Conservation (phyloP, 345 rosid genomes). For the Brassica juncea region DNA sequence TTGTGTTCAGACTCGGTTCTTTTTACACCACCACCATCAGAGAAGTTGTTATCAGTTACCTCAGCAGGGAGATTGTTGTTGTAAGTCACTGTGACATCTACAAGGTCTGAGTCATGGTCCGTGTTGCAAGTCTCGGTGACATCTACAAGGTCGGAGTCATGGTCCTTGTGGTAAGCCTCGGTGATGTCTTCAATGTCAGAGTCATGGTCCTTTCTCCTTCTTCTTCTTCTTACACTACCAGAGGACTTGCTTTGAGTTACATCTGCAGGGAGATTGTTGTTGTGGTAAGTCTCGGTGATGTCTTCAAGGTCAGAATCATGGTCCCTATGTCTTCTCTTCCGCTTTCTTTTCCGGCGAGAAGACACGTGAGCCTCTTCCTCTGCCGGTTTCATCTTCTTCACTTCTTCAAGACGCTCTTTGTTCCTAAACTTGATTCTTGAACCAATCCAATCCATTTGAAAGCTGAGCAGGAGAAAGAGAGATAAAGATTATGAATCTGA, state of each 20-base stretch:
- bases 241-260: background rate
- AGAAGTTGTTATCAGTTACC: background rate
- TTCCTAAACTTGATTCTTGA: background rate
- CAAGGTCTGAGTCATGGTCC: background rate
- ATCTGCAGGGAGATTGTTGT: background rate
- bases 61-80: background rate
- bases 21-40: background rate
- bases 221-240: background rate
- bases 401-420: slow-evolving; percentile 5
- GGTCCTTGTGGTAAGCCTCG: background rate
- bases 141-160: background rate
- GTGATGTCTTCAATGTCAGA: background rate
- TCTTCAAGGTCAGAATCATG: slow-evolving; percentile 4
- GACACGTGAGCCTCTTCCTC: background rate
- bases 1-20: background rate
- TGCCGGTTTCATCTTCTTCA: background rate
- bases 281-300: background rate
- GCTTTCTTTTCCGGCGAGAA: background rate
- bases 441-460: slow-evolving; percentile 4
- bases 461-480: background rate
- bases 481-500: background rate
- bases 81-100: background rate
- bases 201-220: background rate
- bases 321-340: background rate
- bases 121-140: background rate